Evolutionary conservation across 768 basidiomycete species (phyloP).

Genomic region (Mycena vitilis): DNA sequence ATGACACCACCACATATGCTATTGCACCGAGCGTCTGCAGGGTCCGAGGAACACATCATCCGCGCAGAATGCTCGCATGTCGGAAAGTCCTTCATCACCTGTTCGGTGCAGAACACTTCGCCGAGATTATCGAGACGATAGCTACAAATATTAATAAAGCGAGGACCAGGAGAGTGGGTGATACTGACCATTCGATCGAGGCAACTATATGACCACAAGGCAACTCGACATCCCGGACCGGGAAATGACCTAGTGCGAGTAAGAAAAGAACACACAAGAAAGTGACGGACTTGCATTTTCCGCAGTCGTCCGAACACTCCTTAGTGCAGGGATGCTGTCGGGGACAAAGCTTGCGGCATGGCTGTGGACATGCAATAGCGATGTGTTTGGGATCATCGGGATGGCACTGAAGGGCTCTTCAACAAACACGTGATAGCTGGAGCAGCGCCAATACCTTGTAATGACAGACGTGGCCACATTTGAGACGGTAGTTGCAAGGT

Average conservation of each 20-base stretch:
- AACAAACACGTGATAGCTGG: neutral
- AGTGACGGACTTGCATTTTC: slow-evolving; percentile 50
- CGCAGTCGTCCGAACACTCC: slow-evolving; percentile 64
- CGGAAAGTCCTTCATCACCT: slow-evolving; percentile 57
- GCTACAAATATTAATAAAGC: slow-evolving; percentile 45
- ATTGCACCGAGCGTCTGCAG: slow-evolving; percentile 52
- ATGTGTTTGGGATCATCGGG: slow-evolving; percentile 68
- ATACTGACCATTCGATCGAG: slow-evolving; percentile 62
- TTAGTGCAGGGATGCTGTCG: slow-evolving; percentile 69
- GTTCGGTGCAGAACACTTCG: slow-evolving; percentile 54
- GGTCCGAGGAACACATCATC: slow-evolving; percentile 62
- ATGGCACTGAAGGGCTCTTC: slow-evolving; percentile 60
- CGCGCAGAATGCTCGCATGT: slow-evolving; percentile 64
- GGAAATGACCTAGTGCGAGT: slow-evolving; percentile 43
- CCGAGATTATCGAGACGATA: slow-evolving; percentile 57
- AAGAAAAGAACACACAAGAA: no score
- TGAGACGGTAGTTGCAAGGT: slow-evolving; percentile 63
- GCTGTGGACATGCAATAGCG: slow-evolving; percentile 57
- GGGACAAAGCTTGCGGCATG: slow-evolving; percentile 64
- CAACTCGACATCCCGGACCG: slow-evolving; percentile 56
- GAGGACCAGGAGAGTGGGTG: neutral
- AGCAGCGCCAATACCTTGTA: slow-evolving; percentile 57
- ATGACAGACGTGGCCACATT: slow-evolving; percentile 75
- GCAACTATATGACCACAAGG: slow-evolving; percentile 67
- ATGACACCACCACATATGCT: slow-evolving; percentile 56